A percentile compares a stretch with the other conserved stretches of the same genome.
Evolutionary conservation across 2,329 filamentous ascomycete species (phyloP).

Genomic region (Bimuria novae-zelandiae): DNA sequence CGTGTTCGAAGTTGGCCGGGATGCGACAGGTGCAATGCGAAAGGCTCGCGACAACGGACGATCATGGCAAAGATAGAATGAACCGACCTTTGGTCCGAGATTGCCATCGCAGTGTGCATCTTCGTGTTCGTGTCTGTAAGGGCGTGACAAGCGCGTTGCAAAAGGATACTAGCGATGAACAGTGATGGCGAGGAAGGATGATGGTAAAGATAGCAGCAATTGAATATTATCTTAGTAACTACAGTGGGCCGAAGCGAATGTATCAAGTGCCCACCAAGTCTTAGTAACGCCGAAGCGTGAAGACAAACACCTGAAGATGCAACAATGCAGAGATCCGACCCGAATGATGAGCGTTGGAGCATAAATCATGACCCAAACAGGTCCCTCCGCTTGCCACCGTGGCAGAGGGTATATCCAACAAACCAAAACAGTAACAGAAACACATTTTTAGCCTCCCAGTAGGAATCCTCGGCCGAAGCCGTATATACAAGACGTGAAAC

Average conservation of each 20-base stretch:
- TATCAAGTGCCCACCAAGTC: not conserved
- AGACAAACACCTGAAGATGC: conserved; percentile 3
- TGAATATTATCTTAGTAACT: conserved; percentile 3
- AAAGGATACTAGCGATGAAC: not conserved
- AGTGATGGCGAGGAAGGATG: not conserved
- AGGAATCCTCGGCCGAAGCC: not conserved
- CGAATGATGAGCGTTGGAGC: conserved; percentile 1
- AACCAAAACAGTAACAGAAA: not conserved
- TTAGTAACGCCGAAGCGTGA: not conserved
- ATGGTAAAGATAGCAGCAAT: conserved; percentile 1
- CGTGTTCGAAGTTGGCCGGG: not conserved
- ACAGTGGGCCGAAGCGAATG: conserved; percentile 4
- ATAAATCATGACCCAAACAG: conserved; percentile 4
- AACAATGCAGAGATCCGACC: not conserved
- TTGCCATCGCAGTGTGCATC: too few relatives aligned
- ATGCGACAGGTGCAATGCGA: too few relatives aligned
- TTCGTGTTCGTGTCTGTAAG: not conserved
- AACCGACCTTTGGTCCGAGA: too few relatives aligned
- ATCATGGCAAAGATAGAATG: too few relatives aligned
- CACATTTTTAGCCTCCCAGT: not conserved
- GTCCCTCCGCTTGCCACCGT: not conserved
- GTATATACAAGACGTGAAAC: conserved; percentile 1
- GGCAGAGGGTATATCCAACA: conserved; percentile 5
- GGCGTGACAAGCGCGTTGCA: not conserved
- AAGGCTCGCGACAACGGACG: too few relatives aligned